Evolutionary conservation across 2,329 filamentous ascomycete species (phyloP), one percentile per base, ranked within the genome.

Genomic region (Cladophialophora psammophila): DNA sequence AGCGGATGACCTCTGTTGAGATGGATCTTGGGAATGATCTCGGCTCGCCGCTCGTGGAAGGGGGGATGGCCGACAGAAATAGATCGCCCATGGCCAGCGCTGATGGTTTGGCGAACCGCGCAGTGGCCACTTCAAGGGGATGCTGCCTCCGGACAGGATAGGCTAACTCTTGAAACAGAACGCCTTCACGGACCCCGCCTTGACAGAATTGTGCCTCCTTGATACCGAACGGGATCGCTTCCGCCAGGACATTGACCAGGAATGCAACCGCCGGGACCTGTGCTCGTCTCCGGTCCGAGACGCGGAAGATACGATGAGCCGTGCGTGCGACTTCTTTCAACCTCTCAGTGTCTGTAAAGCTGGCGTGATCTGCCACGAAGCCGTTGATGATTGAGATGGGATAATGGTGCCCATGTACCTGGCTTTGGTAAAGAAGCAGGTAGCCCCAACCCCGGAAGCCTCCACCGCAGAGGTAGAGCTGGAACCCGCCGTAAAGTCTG

Each of bases 391-490:
- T 89, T 0, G 92, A 87, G 36, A 97, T 91, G 0, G 94, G 93
- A 76, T 96, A 97, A 0, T 92, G 92, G 63, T 85, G 82, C 0
- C 92, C 92, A 64, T 86, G 82, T 54, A 92, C 85, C 9, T 83
- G 79, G 73, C 94, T 91, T 72, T 87, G 85, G 76, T 90, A 88
- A 89, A 96, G 93, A 59, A 97, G 84, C 75, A 96, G 88, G 78
- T 92, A 95, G 8, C 93, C 93, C 83, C 95, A 97, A 15, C 93
- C 94, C 50, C 94, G 85, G 76, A 97, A 96, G 0, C 94, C 94
- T 20, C 93, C 94, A 53, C 93, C 94, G 68, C 91, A 96, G 65
- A 97, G 88, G 76, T 94, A 97, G 5, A 97, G 82, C 50, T 90
- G 87, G 67, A 93, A 83, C 4, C 85, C 85, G 1, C 81, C 82